Base-by-base conservation (phyloP, 768 basidiomycete species). In the Serpula lacrymans region DNA sequence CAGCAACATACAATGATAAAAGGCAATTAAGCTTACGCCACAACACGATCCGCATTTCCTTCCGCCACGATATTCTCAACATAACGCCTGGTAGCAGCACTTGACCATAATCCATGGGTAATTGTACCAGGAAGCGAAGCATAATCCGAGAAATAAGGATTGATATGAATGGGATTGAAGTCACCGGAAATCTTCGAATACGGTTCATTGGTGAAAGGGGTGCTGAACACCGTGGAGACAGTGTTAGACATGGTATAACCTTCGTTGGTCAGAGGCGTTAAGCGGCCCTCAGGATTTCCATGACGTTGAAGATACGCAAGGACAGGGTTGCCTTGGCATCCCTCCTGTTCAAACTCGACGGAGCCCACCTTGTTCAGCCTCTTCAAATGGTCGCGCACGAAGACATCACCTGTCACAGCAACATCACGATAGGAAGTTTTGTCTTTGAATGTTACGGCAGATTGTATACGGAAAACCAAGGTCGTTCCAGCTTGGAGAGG, bases 111-210 rank as follows among this genome's bases (percentile, higher is more conserved):
- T 39, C 96, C 96, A 55, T 98, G 96, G 3, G 96, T 97, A 57
- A 99, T 98, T 8, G 96, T 99, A 11, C 88, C 86, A 18, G 95
- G 94, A 11, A 99, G 80, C 5, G 83, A 78, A 2, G 95, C 94
- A 47, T 86, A 90, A 59, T 92, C 85, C 17, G 96, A 81, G 71
- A 99, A 97, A 74, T 98, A 98, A 0, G 96, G 95, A 65, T 99
- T 97, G 62, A 96, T 73, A 61, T 99, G 96, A 52, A 99, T 99
- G 21, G 96, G 96, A 63, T 99, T 98, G 74, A 91, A 98, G 65
- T 99, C 95, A 32, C 95, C 94, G 0, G 96, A 99, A 34, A 94
- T 78, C 62, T 83, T 81, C 4, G 94, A 97, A 67, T 98, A 99
- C 2, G 92, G 87, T 64, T 95, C 89, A 57, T 99, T 99, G 34